Evolutionary conservation across 768 basidiomycete genomes (phyloP), one percentile per base, ranked within the genome.

Genomic region (Inosperma sp.): DNA sequence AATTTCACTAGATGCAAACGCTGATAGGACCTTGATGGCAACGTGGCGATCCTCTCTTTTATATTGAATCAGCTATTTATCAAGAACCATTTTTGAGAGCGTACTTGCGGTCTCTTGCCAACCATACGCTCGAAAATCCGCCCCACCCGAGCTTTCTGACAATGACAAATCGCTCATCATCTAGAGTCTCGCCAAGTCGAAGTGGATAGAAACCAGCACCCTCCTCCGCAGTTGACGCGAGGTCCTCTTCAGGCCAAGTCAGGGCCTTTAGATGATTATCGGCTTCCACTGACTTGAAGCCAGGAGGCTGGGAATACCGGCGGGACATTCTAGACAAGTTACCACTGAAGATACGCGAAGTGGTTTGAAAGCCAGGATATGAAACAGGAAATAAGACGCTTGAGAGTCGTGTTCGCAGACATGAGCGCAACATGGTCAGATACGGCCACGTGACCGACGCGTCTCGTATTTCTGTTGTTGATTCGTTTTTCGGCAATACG

Each of bases 121-220:
- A 67, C 76, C 74, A 77, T 5, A 76, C 75, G 1, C 70, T 77
- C 7, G 75, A 73, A 54, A 72, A 77, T 40, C 64, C 59, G 2
- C 79, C 78, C 71, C 72, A 79, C 2, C 80, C 83, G 22, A 84
- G 63, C 62, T 84, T 79, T 42, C 77, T 64, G 17, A 82, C 70
- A 43, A 82, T 69, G 23, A 70, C 51, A 59, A 82, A 82, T 36
- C 77, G 62, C 4, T 71, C n/a, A 29, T 25, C 42, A 21, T 44
- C 27, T 1, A 44, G 22, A 30, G 27, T 7, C 12, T 44, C 27
- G 8, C 42, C 29, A 22, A 45, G 29, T 21, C 16, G 3, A 3
- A 45, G 16, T 5, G 43, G 29, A 31, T 22, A 31, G 19, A 45
- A 31, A 22, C 42, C 43, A 21, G 17, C 29, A 3, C 17, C 5